Base-by-base conservation (phyloP, 2,329 filamentous ascomycete genomes). In the Alternaria novae-zelandiae region DNA sequence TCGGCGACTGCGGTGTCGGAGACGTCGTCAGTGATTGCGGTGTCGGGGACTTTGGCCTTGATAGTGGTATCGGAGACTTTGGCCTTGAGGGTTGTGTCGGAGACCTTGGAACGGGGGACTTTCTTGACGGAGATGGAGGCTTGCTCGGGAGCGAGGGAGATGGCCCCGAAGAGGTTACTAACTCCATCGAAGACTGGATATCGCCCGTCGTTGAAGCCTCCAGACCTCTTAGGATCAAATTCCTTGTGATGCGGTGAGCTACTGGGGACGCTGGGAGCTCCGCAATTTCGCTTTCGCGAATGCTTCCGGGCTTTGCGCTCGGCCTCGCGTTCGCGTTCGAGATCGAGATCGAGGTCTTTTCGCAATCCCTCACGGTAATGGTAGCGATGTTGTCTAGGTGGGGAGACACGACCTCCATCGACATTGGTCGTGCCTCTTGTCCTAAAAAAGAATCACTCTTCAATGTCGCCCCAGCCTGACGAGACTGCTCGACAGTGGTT, bases 401-500 rank as follows among this genome's bases (percentile, higher is more conserved):
- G 21, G 63, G 47, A 45, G 57, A 44, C 23, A 51, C 44, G 44
- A 59, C 41, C 25, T 66, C 69, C 26, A 58, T 60, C n/a, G 41
- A 67, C 47, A 51, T 46, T 45, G 59, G 28, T 54, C 54, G 47
- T 36, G 45, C 43, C n/a, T 61, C 45, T 21, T 58, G 26, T 32
- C 41, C 26, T 47, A 47, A 46, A 54, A 58, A 43, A 59, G 28
- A 62, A 46, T 46, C 46, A 67, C 54, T 64, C 50, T 61, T 68
- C 25, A 58, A 36, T 45, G 50, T 47, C 23, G 57, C 58, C 26
- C 68, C 67, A 44, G 47, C 23, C n/a, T 59, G 67, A 49, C 51
- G 65, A 43, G 59, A 66, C 50, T 78, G 82, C 70, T 83, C 81
- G 11, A 83, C 71, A 62, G 83, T 79, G 6, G 77, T 80, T 61